Base-by-base conservation (phyloP, 2,329 filamentous ascomycete species). In the Pestalotiopsis sp. region DNA sequence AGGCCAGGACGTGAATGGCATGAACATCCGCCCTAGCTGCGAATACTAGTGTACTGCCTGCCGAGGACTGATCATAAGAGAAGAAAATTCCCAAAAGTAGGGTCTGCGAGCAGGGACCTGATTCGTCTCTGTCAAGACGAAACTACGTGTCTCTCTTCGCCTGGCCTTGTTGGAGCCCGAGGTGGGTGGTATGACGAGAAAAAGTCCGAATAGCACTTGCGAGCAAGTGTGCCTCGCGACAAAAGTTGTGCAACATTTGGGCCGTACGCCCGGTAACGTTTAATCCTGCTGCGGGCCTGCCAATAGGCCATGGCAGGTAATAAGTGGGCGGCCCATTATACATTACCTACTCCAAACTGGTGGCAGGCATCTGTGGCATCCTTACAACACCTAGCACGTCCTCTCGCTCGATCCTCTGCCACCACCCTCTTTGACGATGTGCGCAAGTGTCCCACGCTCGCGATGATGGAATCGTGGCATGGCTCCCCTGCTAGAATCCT, bases 381-480 rank as follows among this genome's bases (percentile, higher is more conserved):
- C 20, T 52, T 52, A 52, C 44, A 52, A 52, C 30, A 35, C 44
- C 44, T 52, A n/a, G 44, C 44, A 52, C 44, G 44, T 52, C 44
- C 44, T 22, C 44, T 52, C 44, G 44, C 44, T 52, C 35, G 58
- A 61, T 61, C 58, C 58, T 61, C 35, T 22, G n/a, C 39, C 39
- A 35, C 60, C 60, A 63, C 60, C 26, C 60, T 40, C 39, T 52
- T 52, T 52, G 44, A 63, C 60, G 40, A 35, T 63, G 58, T n/a
- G 35, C 38, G n/a, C 17, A 48, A 22, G 1, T 20, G 38, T 63
- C 64, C 64, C 64, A 58, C 55, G 55, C 64, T 35, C 35, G 26
- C 57, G 44, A 66, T 66, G 59, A 38, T 57, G 73, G 71, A 66
- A 68, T 70, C 65, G 72, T 70, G 71, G 69, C 73, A 72, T 73